Percentiles rank a stretch among this genome's conserved stretches.
Conservation (phyloP, 176 grass and related monocot species). For the Hordeum vulgare region MorexV3_pseudomolecules_assembly NC_058522.1:78100665-78101164, state of each 20-base stretch:
- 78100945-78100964: not conserved
- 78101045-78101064: not conserved
- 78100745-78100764: conserved; percentile 77
- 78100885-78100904: not conserved
- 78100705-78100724: conserved; percentile 72
- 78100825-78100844: conserved; percentile 46
- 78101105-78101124: not conserved
- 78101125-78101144: not conserved
- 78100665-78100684: conserved; percentile 75
- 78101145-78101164: not conserved
- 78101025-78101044: not conserved
- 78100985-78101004: not conserved
- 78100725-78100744: conserved; percentile 79
- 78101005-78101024: not conserved
- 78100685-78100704: conserved; percentile 66
- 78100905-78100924: not conserved
- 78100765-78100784: conserved; percentile 55
- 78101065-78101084: not conserved
- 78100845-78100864: conserved; percentile 7
- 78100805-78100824: conserved; percentile 57
- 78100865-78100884: conserved; percentile 10
- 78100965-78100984: not conserved
- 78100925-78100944: not conserved
- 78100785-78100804: conserved; percentile 45
- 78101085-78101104: not conserved